Evolutionary conservation across 2,329 filamentous ascomycete species (phyloP).

Genomic region (Fusarium caatingaense): DNA sequence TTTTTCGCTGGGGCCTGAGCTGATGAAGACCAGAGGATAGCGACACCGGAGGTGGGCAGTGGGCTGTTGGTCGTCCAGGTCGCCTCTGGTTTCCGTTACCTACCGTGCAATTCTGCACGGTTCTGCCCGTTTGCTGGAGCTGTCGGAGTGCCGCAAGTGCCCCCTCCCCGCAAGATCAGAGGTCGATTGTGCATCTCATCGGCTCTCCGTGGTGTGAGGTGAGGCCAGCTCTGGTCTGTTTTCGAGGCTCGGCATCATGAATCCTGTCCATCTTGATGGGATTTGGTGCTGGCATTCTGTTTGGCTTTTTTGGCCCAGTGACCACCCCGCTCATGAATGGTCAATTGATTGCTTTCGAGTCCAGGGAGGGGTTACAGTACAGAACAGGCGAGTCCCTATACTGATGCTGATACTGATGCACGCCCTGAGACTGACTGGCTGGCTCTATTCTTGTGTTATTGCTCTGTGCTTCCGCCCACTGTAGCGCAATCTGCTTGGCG

Average conservation of each 20-base stretch:
- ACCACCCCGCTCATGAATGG: conserved; percentile 36
- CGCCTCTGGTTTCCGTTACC: conserved; percentile 41
- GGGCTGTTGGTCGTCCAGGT: conserved; percentile 40
- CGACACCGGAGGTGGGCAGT: conserved; percentile 48
- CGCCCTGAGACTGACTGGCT: conserved; percentile 4
- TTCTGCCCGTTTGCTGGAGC: conserved; percentile 42
- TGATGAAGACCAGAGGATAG: conserved; percentile 45
- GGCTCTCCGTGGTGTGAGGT: conserved; percentile 43
- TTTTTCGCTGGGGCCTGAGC: conserved; percentile 44
- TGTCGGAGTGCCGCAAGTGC: conserved; percentile 36
- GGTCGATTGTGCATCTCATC: conserved; percentile 34
- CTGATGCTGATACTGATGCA: conserved; percentile 10
- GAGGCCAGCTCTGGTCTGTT: conserved; percentile 41
- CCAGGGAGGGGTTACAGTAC: conserved; percentile 18
- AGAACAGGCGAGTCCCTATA: not conserved
- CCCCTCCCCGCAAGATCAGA: conserved; percentile 35
- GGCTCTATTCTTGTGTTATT: conserved; percentile 13
- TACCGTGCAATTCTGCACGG: conserved; percentile 46
- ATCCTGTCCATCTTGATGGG: conserved; percentile 26
- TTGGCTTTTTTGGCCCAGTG: conserved; percentile 15
- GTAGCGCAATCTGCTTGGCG: conserved; percentile 21
- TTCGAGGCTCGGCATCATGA: conserved; percentile 34
- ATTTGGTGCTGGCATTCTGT: conserved; percentile 35
- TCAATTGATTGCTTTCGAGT: conserved; percentile 29
- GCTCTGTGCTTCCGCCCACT: conserved; percentile 18